Percentiles rank a stretch among this genome's conserved stretches.
phyloP scores from a whole-genome alignment of 2,329 filamentous ascomycete genomes.

The Phaeosphaeriaceae sp. region DNA sequence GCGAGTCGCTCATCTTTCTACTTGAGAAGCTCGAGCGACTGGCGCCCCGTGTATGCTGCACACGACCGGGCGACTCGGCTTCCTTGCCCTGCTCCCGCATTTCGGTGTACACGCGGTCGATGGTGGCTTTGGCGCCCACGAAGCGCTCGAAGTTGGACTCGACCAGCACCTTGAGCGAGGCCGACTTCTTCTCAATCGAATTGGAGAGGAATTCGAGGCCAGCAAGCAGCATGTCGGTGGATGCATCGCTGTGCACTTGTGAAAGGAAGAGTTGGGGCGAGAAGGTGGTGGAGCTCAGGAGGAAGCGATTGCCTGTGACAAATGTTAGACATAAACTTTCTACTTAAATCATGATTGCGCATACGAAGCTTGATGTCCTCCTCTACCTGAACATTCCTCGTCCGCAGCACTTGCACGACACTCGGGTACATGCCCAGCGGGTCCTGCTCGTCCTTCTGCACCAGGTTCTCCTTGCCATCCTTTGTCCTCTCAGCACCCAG shows the following conservation, averaged over 20 bases:
- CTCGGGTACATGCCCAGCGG: conserved; percentile 87
- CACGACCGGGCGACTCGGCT: conserved; percentile 35
- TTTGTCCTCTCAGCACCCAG: conserved; percentile 72
- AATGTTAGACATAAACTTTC: conserved; percentile 3
- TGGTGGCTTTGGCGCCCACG: conserved; percentile 94
- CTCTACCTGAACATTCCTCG: conserved; percentile 79
- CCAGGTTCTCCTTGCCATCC: conserved; percentile 75
- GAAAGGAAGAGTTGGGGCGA: conserved; percentile 91
- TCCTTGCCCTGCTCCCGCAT: conserved; percentile 78
- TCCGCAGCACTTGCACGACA: conserved; percentile 80
- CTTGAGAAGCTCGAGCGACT: conserved; percentile 66
- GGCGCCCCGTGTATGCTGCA: conserved; percentile 69
- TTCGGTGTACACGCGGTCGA: conserved; percentile 98
- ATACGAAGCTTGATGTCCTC: conserved; percentile 79
- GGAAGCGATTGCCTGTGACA: conserved; percentile 80
- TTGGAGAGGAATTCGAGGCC: conserved; percentile 86
- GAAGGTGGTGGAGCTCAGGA: conserved; percentile 95
- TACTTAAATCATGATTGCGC: conserved; percentile 25
- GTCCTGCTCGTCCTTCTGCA: conserved; percentile 91
- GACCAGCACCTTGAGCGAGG: conserved; percentile 92
- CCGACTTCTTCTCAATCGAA: conserved; percentile 97
- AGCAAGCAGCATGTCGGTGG: conserved; percentile 78
- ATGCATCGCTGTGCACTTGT: conserved; percentile 85
- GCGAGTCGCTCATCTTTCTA: conserved; percentile 55
- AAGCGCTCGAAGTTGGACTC: conserved; percentile 99